These are phyloP conservation scores for Termitomyces heimii DNA, from an alignment of 768 basidiomycete species.

Conservation along the genomic window DNA sequence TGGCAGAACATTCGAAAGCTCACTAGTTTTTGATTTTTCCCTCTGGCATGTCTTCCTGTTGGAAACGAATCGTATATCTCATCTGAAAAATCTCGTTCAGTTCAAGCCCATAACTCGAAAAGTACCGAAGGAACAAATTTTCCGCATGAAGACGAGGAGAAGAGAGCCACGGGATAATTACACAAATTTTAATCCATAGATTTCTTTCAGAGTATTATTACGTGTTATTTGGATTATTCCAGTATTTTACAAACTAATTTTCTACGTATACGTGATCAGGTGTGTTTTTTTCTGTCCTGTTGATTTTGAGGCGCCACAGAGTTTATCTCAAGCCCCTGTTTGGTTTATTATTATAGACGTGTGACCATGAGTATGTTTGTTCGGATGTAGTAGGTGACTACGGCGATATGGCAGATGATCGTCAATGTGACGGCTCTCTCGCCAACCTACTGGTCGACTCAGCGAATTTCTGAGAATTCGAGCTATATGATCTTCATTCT, in stretches of 20 bases:
- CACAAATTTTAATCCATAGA: constrained; percentile 9
- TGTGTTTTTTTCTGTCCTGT: too few relatives aligned
- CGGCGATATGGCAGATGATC: constrained; percentile 20
- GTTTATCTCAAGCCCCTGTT: neutral
- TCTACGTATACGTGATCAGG: neutral
- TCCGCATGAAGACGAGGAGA: constrained; percentile 32
- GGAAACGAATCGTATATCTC: constrained; percentile 14
- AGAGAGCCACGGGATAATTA: constrained; percentile 44
- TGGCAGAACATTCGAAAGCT: constrained; percentile 65
- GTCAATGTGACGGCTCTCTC: constrained; percentile 13
- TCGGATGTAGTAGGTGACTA: neutral
- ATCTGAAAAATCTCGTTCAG: constrained; percentile 20
- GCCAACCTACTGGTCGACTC: constrained; percentile 17
- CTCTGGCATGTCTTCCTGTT: constrained; percentile 42
- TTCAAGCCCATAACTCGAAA: constrained; percentile 17
- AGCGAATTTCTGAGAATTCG: too few relatives aligned
- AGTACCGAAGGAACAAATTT: constrained; percentile 18
- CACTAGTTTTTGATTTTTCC: constrained; percentile 59
- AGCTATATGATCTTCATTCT: constrained; percentile 12
- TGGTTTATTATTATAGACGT: neutral
- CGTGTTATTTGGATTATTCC: constrained; percentile 5
- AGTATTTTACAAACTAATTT: neutral
- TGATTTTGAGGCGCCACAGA: constrained; percentile 11
- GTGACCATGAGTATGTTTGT: neutral
- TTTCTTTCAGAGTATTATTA: constrained; percentile 4